Conservation (phyloP, 2,329 filamentous ascomycete species). For the Fusarium xylarioides region DNA sequence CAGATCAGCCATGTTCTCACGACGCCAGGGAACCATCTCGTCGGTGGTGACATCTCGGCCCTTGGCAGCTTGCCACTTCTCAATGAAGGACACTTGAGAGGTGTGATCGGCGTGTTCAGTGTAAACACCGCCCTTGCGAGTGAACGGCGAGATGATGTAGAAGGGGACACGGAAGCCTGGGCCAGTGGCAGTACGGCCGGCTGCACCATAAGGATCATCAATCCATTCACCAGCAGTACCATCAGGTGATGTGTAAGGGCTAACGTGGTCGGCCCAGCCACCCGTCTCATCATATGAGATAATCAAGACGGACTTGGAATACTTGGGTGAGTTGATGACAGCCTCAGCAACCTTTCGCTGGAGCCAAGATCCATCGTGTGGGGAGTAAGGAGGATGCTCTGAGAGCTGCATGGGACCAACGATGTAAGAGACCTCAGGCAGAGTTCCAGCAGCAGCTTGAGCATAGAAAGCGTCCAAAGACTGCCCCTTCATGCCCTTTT, state of each 20-base stretch:
- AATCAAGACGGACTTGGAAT: neutral
- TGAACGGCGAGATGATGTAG: slow-evolving; percentile 8
- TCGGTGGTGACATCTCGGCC: neutral
- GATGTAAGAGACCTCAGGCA: slow-evolving; percentile 8
- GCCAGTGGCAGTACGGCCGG: neutral
- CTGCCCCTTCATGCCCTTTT: slow-evolving; percentile 8
- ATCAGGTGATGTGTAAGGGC: neutral
- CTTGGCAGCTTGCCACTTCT: slow-evolving; percentile 13
- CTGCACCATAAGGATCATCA: neutral
- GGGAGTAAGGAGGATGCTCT: slow-evolving; percentile 7
- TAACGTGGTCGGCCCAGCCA: slow-evolving; percentile 2
- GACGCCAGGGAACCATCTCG: slow-evolving; percentile 1
- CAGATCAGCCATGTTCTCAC: slow-evolving; percentile 9
- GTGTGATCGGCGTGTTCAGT: slow-evolving; percentile 13
- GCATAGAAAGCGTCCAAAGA: neutral
- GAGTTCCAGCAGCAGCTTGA: neutral
- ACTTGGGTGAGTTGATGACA: slow-evolving; percentile 11
- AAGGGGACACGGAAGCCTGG: slow-evolving; percentile 3
- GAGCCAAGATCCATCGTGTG: neutral
- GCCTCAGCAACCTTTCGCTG: neutral
- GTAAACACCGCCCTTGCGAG: slow-evolving; percentile 3
- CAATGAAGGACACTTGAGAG: neutral
- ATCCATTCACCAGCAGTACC: slow-evolving; percentile 11
- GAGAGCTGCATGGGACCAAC: slow-evolving; percentile 7
- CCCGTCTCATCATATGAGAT: slow-evolving; percentile 10